These are phyloP conservation scores for Microsporum canis DNA, from an alignment of 2,329 filamentous ascomycete species.

Conservation along the genomic window DNA sequence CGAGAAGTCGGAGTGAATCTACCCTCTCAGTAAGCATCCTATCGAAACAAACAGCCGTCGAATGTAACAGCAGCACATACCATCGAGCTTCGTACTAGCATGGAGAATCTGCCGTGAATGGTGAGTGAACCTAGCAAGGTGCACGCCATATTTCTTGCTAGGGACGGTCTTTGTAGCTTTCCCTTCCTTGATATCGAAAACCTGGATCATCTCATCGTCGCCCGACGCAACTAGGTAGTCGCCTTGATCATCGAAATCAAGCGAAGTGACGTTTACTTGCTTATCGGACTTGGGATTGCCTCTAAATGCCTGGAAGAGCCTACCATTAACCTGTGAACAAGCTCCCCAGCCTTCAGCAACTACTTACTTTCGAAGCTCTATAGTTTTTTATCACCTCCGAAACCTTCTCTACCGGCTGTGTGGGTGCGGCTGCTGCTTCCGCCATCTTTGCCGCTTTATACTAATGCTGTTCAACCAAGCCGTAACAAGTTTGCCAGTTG, in stretches of 20 bases:
- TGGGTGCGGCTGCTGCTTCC: conserved; percentile 17
- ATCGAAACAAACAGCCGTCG: not conserved
- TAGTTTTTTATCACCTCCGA: conserved; percentile 67
- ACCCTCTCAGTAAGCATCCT: conserved; percentile 32
- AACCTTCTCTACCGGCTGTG: conserved; percentile 42
- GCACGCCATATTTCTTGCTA: conserved; percentile 93
- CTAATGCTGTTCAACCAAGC: not conserved
- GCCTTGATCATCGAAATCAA: conserved; percentile 94
- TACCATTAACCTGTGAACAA: conserved; percentile 1
- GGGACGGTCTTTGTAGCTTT: conserved; percentile 79
- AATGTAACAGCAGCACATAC: conserved; percentile 34
- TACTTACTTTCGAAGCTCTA: conserved; percentile 61
- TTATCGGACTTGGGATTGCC: conserved; percentile 28
- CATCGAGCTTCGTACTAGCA: conserved; percentile 87
- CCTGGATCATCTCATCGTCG: conserved; percentile 88
- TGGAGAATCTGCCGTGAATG: conserved; percentile 85
- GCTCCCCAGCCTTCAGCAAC: not conserved
- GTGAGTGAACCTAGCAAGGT: conserved; percentile 89
- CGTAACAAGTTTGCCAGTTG: not conserved
- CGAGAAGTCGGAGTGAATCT: conserved; percentile 70
- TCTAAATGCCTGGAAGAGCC: conserved; percentile 21
- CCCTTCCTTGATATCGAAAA: conserved; percentile 88
- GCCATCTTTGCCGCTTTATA: conserved; percentile 13
- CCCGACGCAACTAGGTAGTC: conserved; percentile 84
- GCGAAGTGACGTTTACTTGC: conserved; percentile 61